Evolutionary conservation across 2,329 filamentous ascomycete species (phyloP), one percentile per base, ranked within the genome.

Genomic region (Alternaria triticina): DNA sequence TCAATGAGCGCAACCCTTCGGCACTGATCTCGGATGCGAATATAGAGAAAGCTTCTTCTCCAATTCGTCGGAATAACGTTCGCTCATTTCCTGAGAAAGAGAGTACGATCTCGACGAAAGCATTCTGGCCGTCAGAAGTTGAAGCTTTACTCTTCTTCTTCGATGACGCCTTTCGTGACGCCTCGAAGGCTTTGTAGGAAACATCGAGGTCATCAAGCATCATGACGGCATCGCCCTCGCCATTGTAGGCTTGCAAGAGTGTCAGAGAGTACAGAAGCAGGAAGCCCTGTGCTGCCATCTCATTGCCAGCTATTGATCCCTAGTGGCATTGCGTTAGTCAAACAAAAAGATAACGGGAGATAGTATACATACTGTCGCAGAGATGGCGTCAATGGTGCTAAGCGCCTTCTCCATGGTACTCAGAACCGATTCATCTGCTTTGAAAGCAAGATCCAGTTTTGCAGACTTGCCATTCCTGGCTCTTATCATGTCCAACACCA

Each of bases 71-170:
- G 83, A 97, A 92, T 55, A 98, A 84, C 10, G 90, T 88, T 2
- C 94, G 97, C 4, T 91, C 92, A 65, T 93, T 93, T 0, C 94
- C 92, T 3, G 96, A 88, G 82, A 98, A 93, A 56, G 93, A 92
- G n/a, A 98, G 84, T 8, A 99, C 81, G 55, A 98, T 91, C 74
- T 98, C 96, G 3, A 97, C 89, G 0, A 93, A 91, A 5, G 73
- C 69, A 57, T 78, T 70, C 23, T 73, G 71, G 10, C 67, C 72
- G 30, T 75, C 69, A 10, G 59, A 44, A 6, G 61, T 54, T 59
- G 72, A 62, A 69, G 75, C 49, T 66, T 74, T 63, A 17, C 49
- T 27, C 65, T 77, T 65, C 80, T 71, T 87, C 80, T 70, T 88
- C 74, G 73, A 87, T 77, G 76, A 87, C 81, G 66, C 88, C 84